These are phyloP conservation scores for Dendrobium huoshanense DNA, from an alignment of 106 monocot species.

Conservation along the genomic window DNA sequence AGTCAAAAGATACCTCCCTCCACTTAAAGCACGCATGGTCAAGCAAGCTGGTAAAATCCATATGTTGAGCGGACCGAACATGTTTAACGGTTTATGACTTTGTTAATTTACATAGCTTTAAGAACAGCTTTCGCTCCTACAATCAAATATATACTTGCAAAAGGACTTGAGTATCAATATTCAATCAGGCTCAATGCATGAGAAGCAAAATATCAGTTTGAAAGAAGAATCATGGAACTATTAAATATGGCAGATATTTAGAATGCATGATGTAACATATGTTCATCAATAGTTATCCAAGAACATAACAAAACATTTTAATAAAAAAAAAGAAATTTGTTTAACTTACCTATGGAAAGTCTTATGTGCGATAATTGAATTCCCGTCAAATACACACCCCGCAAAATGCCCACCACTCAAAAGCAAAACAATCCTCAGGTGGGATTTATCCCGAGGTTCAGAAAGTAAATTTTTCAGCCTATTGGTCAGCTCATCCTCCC, in stretches of 20 bases:
- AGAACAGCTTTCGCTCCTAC: background rate
- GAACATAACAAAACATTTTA: background rate
- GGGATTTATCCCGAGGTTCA: slow-evolving; percentile 78
- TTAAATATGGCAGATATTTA: background rate
- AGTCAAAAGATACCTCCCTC: background rate
- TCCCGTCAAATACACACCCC: slow-evolving; percentile 92
- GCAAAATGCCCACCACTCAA: slow-evolving; percentile 86
- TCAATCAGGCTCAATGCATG: background rate
- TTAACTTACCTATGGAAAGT: slow-evolving; percentile 86
- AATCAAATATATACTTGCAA: background rate
- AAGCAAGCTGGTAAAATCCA: background rate
- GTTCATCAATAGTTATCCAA: background rate
- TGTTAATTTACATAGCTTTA: background rate
- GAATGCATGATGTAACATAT: background rate
- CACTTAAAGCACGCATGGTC: background rate
- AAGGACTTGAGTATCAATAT: background rate
- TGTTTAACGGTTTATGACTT: background rate
- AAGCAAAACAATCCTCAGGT: slow-evolving; percentile 68
- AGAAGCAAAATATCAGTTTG: background rate
- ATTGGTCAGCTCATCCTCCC: slow-evolving; percentile 36
- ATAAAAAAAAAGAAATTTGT: background rate
- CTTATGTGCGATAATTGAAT: slow-evolving; percentile 74
- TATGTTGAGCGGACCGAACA: background rate
- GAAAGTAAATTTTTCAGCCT: slow-evolving; percentile 49
- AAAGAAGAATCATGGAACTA: background rate